Base-by-base conservation (phyloP, 2,329 filamentous ascomycete genomes). In the Cladorrhinum sp. region DNA sequence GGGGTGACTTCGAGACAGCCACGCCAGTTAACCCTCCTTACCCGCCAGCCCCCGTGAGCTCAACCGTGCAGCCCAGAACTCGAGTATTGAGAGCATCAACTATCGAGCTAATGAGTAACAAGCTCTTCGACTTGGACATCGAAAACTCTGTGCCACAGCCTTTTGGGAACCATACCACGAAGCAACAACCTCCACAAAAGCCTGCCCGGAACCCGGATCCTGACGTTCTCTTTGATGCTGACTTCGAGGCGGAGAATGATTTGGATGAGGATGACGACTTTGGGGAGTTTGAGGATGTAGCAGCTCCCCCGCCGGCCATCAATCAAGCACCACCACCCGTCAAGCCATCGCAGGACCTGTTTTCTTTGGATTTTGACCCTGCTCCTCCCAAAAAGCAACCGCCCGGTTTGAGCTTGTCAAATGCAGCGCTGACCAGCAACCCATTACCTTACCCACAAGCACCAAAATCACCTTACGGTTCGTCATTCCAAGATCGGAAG, bases 1-100 rank as follows among this genome's bases (percentile, higher is more conserved):
- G 87, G 82, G 87, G 87, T 0, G 86, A 89, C 59, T 90, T 90
- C 68, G 86, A 89, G 71, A 79, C 81, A 50, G 84, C 84, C 16
- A 74, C 79, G 39, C 71, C 75, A 1, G 60, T 57, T 36, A 46
- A 36, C 2, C 51, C 57, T 1, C 49, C 64, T 36, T 58, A 60
- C 16, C 58, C 66, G 23, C 60, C 68, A n/a, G 65, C 66, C 12
- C 63, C 65, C 7, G 8, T 62, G 8, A 51, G 3, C 28, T 49
- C 46, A 7, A 62, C n/a, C 8, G n/a, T 51, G 24, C 63, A 55
- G 16, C 67, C 66, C 6, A 65, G 67, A 57, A 68, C 66, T 12
- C 73, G 76, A 28, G 66, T 77, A 59, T 71, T 76, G 2, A 77
- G 82, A 28, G 81, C 80, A 2, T 76, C 80, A 0, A 84, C 83